phyloP scores from a whole-genome alignment of 371 early-diverging fungal species.

The Mortierella sp. region DNA sequence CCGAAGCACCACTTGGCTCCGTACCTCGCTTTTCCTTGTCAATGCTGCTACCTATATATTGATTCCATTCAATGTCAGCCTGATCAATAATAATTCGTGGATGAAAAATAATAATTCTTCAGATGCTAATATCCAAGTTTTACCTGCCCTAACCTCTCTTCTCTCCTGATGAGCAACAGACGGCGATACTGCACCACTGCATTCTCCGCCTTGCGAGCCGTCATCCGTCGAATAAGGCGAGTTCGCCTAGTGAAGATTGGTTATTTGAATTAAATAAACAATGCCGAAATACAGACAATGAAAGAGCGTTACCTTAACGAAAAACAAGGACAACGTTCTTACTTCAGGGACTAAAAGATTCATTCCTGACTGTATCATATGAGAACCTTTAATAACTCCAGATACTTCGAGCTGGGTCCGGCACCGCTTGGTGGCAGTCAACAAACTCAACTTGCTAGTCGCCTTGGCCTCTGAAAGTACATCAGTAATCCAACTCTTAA shows the following conservation, averaged over 20 bases:
- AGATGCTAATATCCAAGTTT: too few species aligned
- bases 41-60: constrained; percentile 2
- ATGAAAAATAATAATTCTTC: too few species aligned
- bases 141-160: constrained; percentile 6
- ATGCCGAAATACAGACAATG: too few species aligned
- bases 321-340: neutral
- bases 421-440: neutral
- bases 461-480: constrained; percentile 8
- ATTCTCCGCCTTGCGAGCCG: neutral
- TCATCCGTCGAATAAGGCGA: neutral
- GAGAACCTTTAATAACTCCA: neutral
- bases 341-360: neutral
- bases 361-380: neutral
- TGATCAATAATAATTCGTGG: neutral
- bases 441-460: constrained; percentile 1
- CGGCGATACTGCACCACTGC: neutral
- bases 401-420: neutral
- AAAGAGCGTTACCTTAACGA: too few species aligned
- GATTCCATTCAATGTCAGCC: neutral
- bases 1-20: neutral
- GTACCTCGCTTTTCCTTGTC: neutral
- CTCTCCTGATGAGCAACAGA: constrained; percentile 11
- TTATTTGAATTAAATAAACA: neutral
- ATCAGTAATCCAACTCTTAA: constrained; percentile 17
- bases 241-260: neutral